These are phyloP conservation scores for Neurospora crassa DNA, from an alignment of 2,329 filamentous ascomycete species.

Conservation along the genomic window DNA sequence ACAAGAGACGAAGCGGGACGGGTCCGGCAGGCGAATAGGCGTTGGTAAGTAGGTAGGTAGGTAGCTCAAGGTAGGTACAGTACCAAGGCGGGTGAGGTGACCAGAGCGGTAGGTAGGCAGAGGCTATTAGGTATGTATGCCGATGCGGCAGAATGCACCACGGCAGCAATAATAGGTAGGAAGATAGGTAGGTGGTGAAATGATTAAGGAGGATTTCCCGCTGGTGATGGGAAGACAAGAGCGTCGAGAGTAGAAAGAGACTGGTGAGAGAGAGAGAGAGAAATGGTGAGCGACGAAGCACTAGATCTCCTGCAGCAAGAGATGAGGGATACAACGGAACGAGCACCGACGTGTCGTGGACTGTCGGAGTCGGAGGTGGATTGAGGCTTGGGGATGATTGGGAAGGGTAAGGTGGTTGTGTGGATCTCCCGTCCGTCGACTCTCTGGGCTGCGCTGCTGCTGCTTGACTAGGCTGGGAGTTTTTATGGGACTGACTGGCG, in stretches of 20 bases:
- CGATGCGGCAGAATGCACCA: neutral
- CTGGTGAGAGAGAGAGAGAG: neutral
- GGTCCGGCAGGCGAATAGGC: neutral
- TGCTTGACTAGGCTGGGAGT: neutral
- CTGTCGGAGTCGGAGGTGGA: neutral
- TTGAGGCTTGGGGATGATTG: neutral
- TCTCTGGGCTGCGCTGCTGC: neutral
- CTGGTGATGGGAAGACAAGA: neutral
- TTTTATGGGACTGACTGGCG: constrained; percentile 1
- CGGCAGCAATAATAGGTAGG: neutral
- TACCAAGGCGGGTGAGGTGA: neutral
- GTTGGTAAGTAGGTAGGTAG: neutral
- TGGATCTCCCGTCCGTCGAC: neutral
- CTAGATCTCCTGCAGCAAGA: neutral
- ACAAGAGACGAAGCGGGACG: neutral
- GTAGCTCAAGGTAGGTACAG: neutral
- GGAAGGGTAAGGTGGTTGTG: neutral
- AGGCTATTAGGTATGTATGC: neutral
- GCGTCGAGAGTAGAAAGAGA: neutral
- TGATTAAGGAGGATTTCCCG: neutral
- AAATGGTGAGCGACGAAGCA: neutral
- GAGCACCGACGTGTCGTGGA: neutral
- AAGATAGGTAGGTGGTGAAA: neutral
- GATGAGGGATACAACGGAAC: neutral
- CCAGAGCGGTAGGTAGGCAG: neutral